A percentile compares a stretch with the other conserved stretches of the same genome.
Evolutionary conservation across 2,329 filamentous ascomycete species (phyloP).

Genomic region (Huntiella decipiens): DNA sequence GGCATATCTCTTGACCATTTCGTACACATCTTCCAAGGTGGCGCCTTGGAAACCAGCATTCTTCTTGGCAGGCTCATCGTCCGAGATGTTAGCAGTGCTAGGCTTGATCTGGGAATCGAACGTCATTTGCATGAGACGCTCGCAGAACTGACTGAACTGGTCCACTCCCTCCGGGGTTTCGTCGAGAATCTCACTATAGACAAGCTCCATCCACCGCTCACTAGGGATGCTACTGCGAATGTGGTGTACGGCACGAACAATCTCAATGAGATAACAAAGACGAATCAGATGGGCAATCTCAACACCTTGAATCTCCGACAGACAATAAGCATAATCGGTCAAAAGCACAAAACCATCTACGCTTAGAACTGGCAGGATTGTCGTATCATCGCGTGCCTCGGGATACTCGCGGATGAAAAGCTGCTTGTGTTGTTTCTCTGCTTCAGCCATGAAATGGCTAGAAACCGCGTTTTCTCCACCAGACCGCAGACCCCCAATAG

Average conservation of each 20-base stretch:
- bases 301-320: conserved; percentile 46
- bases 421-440: conserved; percentile 8
- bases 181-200: conserved; percentile 21
- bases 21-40: conserved; percentile 35
- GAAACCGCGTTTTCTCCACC: conserved; percentile 8
- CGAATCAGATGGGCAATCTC: conserved; percentile 65
- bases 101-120: conserved; percentile 7
- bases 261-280: conserved; percentile 77
- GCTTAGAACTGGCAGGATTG: conserved; percentile 37
- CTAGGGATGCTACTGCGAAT: conserved; percentile 35
- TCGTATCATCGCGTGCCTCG: conserved; percentile 24
- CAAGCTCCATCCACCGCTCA: conserved; percentile 29
- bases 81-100: conserved; percentile 1
- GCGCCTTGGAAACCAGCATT: conserved; percentile 35
- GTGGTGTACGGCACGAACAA: conserved; percentile 59
- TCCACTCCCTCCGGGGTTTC: conserved; percentile 25
- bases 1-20: conserved; percentile 60
- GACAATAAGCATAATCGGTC: conserved; percentile 54
- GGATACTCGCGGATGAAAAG: conserved; percentile 10
- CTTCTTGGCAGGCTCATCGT: neutral
- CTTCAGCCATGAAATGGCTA: conserved; percentile 13
- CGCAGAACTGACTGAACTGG: conserved; percentile 35
- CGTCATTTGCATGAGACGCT: conserved; percentile 15
- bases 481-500: conserved; percentile 50
- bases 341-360: conserved; percentile 66